Base-by-base conservation (phyloP, 257 asterid genomes). In the Fraxinus cuspidata region DNA sequence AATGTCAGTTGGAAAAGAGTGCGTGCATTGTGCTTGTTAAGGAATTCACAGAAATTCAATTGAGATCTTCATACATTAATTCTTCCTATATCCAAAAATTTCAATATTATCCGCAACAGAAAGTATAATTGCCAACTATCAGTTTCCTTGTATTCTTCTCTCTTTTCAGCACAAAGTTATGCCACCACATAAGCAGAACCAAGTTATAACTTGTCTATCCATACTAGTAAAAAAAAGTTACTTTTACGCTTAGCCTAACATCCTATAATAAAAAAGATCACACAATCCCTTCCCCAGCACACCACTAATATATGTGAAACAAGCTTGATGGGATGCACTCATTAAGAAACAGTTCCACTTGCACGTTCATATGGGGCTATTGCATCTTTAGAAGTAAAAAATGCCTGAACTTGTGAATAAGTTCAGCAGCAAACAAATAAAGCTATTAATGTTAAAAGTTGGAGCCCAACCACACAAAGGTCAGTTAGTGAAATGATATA, bases 381-480 rank as follows among this genome's bases (percentile, higher is more conserved):
- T 16, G 37, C 1, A 31, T 65, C 5, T 13, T 49, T 63, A 66
- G 74, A 76, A 71, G 40, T 31, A 18, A 25, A 42, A 42, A 42
- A 37, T 42, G 51, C 51, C 60, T 5, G 5, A 51, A 51, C 60
- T 18, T 49, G 60, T 16, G 60, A 49, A 51, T 1, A 51, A 51
- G 42, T n/a, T 60, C 65, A 51, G 27, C 11, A 29, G 23, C 37
- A 70, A 37, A 82, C 13, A 70, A 73, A 13, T 42, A 40, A 67
- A 5, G 12, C 31, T 21, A 67, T 67, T 19, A 66, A 77, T 74
- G 51, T 66, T 73, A 58, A 75, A 44, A 63, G 42, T 35, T 69
- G 35, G 18, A 49, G n/a, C 44, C 34, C 78, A 40, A 35, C 60
- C 60, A 51, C 23, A 19, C 51, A 18, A 19, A 49, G 23, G 19